A percentile compares a stretch with the other conserved stretches of the same genome.
These are phyloP conservation scores for Nitzschia inconspicua DNA, from an alignment of 108 stramenopile genomes.

Conservation along the genomic window DNA sequence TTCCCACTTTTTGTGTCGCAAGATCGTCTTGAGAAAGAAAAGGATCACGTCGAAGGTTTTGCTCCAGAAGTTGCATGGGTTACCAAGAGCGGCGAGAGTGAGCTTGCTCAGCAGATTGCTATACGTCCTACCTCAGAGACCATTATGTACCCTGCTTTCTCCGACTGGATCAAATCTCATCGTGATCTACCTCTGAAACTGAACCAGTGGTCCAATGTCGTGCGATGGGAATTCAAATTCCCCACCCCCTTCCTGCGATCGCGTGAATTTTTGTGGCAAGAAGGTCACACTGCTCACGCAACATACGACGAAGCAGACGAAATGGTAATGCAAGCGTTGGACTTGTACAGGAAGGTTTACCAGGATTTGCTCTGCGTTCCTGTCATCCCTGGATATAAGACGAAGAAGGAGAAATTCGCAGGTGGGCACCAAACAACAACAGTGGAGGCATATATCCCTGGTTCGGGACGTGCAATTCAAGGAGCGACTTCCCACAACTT, in stretches of 20 bases:
- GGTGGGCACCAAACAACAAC: constrained; percentile 97
- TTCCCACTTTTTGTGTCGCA: constrained; percentile 97
- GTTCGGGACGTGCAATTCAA: constrained; percentile 98
- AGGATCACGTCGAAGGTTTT: constrained; percentile 99
- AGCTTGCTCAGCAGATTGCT: constrained; percentile 95
- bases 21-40: constrained; percentile 93
- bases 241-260: constrained; percentile 98
- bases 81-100: constrained; percentile 85
- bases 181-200: constrained; percentile 96
- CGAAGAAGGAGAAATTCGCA: constrained; percentile 98
- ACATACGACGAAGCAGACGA: constrained; percentile 93
- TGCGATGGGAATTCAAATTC: constrained; percentile 99
- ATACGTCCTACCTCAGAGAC: constrained; percentile 98
- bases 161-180: constrained; percentile 93
- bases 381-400: constrained; percentile 97
- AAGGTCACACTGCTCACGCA: constrained; percentile 99
- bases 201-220: constrained; percentile 99
- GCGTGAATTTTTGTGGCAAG: constrained; percentile 99
- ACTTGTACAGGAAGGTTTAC: constrained; percentile 94
- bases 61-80: constrained; percentile 99
- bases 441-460: constrained; percentile 98
- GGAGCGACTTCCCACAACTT: constrained; percentile 98
- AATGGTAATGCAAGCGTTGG: constrained; percentile 95
- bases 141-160: constrained; percentile 99
- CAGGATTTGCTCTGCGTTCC: constrained; percentile 98